Conservation (phyloP, 2,329 filamentous ascomycete genomes). For the Beauveria sp. region DNA sequence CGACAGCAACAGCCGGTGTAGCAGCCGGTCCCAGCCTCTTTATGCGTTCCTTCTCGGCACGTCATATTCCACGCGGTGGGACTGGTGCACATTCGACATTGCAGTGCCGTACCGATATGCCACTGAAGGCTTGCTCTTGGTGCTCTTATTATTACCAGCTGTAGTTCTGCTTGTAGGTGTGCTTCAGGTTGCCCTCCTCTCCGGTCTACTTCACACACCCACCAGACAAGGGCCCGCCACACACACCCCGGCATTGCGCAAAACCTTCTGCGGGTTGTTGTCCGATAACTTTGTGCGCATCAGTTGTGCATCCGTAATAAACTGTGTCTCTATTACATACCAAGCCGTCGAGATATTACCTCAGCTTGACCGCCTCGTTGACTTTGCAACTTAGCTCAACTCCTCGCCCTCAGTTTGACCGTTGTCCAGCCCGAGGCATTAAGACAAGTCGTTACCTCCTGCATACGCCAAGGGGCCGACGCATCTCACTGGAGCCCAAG, state of each 20-base stretch:
- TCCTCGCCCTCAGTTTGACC: not conserved
- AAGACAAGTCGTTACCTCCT: not conserved
- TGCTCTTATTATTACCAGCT: not conserved
- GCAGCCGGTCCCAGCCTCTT: not conserved
- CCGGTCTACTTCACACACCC: not conserved
- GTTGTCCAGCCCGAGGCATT: not conserved
- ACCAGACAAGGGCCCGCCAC: slow-evolving; percentile 1
- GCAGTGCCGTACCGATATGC: not conserved
- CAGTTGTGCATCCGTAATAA: not conserved
- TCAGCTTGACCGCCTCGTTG: not conserved
- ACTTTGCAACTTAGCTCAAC: not conserved
- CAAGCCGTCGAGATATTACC: not conserved
- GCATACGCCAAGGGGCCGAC: not conserved
- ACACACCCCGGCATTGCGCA: slow-evolving; percentile 5
- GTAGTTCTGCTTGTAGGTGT: not conserved
- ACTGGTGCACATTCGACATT: not conserved
- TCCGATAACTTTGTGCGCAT: not conserved
- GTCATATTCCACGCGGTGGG: not conserved
- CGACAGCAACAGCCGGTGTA: not conserved
- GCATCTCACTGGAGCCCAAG: slow-evolving; percentile 5
- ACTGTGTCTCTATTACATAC: too few relatives aligned
- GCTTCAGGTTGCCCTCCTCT: slow-evolving; percentile 1
- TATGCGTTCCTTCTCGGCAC: not conserved
- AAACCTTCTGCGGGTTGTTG: not conserved
- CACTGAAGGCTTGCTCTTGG: not conserved